phyloP scores from a whole-genome alignment of 202 grass and related monocot species.

The Miscanthus sacchariflorus region DNA sequence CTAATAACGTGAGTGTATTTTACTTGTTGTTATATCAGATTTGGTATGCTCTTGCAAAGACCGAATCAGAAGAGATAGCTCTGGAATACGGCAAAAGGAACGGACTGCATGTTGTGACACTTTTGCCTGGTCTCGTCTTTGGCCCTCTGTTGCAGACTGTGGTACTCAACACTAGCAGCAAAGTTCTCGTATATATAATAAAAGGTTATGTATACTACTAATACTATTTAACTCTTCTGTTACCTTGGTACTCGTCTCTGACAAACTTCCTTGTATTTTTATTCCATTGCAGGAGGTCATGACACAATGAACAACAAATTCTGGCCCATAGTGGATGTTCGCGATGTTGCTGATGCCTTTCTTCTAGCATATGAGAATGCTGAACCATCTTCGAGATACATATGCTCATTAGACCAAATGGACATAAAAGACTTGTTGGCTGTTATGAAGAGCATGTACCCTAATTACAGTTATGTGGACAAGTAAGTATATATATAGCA shows the following conservation, averaged over 20 bases:
- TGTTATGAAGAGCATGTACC: slow-evolving; percentile 53
- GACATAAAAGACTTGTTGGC: slow-evolving; percentile 28
- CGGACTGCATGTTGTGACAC: slow-evolving; percentile 40
- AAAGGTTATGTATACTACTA: slow-evolving; percentile 43
- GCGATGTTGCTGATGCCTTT: slow-evolving; percentile 40
- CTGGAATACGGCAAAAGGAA: slow-evolving; percentile 42
- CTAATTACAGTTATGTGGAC: slow-evolving; percentile 40
- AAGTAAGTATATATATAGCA: slow-evolving; percentile 3
- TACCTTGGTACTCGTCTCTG: neutral
- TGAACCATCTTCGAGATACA: slow-evolving; percentile 39
- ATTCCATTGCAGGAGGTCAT: slow-evolving; percentile 35
- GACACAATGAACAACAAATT: slow-evolving; percentile 49
- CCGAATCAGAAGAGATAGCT: slow-evolving; percentile 43
- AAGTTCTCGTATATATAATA: slow-evolving; percentile 48
- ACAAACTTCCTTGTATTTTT: neutral
- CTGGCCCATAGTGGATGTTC: slow-evolving; percentile 55
- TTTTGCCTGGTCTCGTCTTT: slow-evolving; percentile 50
- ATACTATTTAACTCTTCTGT: neutral
- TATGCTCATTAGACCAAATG: slow-evolving; percentile 41
- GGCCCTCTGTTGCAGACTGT: slow-evolving; percentile 56
- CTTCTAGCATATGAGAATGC: slow-evolving; percentile 46
- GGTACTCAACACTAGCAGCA: slow-evolving; percentile 48
- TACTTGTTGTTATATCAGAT: slow-evolving; percentile 33
- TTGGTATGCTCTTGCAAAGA: slow-evolving; percentile 61
- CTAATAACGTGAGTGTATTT: no score